Evolutionary conservation across 2,329 filamentous ascomycete species (phyloP).

Genomic region (Pseudocercospora macadamiae): DNA sequence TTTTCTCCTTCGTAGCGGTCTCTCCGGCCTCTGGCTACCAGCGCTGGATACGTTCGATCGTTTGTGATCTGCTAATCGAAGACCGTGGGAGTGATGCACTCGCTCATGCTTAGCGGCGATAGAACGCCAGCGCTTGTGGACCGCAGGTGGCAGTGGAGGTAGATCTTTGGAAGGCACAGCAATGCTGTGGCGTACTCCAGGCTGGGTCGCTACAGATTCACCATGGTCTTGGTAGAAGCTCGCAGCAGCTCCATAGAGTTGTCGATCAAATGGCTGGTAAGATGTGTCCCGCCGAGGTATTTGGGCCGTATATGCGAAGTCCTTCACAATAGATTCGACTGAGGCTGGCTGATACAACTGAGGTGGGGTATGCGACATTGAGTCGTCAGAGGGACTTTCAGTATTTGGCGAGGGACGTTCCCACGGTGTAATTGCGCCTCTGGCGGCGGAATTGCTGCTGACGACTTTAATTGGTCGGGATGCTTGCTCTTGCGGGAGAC

Average conservation of each 20-base stretch:
- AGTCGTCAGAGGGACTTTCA: constrained; percentile 16
- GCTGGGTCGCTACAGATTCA: constrained; percentile 60
- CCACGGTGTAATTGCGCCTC: too few species aligned
- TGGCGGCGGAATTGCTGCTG: too few species aligned
- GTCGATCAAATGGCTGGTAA: neutral
- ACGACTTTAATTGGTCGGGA: too few species aligned
- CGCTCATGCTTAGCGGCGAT: constrained; percentile 16
- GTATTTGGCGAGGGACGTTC: too few species aligned
- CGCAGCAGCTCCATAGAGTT: constrained; percentile 55
- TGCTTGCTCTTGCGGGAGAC: too few species aligned
- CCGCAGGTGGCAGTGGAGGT: neutral
- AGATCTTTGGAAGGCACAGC: neutral
- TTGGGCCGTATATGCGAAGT: constrained; percentile 35
- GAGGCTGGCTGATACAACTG: constrained; percentile 34
- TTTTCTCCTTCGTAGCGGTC: constrained; percentile 13
- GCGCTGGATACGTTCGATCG: neutral
- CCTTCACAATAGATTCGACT: constrained; percentile 36
- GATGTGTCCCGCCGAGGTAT: constrained; percentile 5
- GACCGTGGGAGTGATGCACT: constrained; percentile 19
- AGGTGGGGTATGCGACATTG: constrained; percentile 33
- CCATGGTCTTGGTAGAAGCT: constrained; percentile 66
- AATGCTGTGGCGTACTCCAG: constrained; percentile 55
- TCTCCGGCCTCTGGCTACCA: neutral
- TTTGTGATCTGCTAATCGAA: neutral
- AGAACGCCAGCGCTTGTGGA: neutral